phyloP scores from a whole-genome alignment of 2,329 filamentous ascomycete species.

The Clonostachys sp. region DNA sequence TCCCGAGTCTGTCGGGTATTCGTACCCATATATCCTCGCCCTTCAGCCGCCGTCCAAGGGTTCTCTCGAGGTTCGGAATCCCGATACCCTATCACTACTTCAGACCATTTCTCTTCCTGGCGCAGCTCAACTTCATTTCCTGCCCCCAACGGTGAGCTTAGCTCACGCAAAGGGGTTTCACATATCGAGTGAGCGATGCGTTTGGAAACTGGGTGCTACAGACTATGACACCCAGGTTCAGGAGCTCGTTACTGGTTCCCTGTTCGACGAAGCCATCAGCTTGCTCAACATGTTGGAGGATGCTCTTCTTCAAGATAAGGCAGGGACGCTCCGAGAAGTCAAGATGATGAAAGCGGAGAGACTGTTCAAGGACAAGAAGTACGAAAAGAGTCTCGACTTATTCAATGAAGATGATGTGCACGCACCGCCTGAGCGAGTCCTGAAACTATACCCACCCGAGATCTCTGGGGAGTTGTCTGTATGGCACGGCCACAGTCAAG shows the following conservation, averaged over 20 bases:
- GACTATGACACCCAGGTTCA: slow-evolving; percentile 89
- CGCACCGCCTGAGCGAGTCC: slow-evolving; percentile 83
- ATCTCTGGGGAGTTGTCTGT: slow-evolving; percentile 80
- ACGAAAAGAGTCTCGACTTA: slow-evolving; percentile 79
- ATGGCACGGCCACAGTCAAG: slow-evolving; percentile 30
- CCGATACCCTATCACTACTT: slow-evolving; percentile 82
- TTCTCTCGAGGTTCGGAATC: slow-evolving; percentile 84
- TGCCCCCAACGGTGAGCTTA: slow-evolving; percentile 88
- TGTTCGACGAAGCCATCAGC: slow-evolving; percentile 89
- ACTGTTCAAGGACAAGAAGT: slow-evolving; percentile 79
- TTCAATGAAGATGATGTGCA: slow-evolving; percentile 81
- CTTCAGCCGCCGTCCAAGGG: slow-evolving; percentile 81
- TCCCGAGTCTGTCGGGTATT: slow-evolving; percentile 90
- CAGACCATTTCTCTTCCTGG: slow-evolving; percentile 80
- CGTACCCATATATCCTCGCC: slow-evolving; percentile 90
- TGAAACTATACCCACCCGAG: slow-evolving; percentile 74
- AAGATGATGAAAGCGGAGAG: slow-evolving; percentile 88
- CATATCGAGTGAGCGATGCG: slow-evolving; percentile 81
- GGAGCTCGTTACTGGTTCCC: slow-evolving; percentile 67
- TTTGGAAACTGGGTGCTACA: slow-evolving; percentile 94
- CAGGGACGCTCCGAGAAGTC: slow-evolving; percentile 73
- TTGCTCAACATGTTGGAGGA: slow-evolving; percentile 87
- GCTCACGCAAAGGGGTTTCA: slow-evolving; percentile 96
- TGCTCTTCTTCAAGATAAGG: slow-evolving; percentile 80
- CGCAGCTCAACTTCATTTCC: slow-evolving; percentile 82